Base-by-base conservation (phyloP, 2,329 filamentous ascomycete species). In the Allantophomopsis lycopodina region DNA sequence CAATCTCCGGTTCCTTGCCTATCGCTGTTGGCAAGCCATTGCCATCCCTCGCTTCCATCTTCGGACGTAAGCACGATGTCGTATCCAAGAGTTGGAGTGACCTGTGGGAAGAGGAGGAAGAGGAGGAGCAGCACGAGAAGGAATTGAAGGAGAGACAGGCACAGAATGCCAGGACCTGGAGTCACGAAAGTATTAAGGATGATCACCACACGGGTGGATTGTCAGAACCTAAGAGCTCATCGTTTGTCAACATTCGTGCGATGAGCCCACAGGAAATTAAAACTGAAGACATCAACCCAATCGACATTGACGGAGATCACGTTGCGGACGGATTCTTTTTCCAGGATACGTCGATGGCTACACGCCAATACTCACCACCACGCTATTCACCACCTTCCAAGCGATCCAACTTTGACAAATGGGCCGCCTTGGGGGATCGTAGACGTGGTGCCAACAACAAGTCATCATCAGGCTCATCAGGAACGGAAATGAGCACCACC, bases 71-170 rank as follows among this genome's bases (percentile, higher is more conserved):
- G 56, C 73, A 76, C 46, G 82, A 89, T 35, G 67, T 73, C 36
- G 84, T 93, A 36, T 94, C 91, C 41, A 96, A 96, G 79, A 96
- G 91, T 68, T 98, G 91, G 91, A 94, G 88, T 54, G 91, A 98
- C 59, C 77, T 96, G 59, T 95, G 87, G 81, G 89, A 96, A 43
- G 89, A 96, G 59, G 89, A 96, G 35, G 87, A 91, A 53, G 79
- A 83, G 47, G 77, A 82, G 46, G 74, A 83, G 50, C 67, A 70
- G 30, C 46, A 73, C 80, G 55, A 63, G 74, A 61, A 70, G 44
- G 65, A 65, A 5, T 62, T 82, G 18, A 73, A 80, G 60, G 65
- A 77, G 46, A 64, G 67, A 23, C 65, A 63, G 45, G 62, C 65
- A 55, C 68, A 82, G 52, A 85, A 86, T 56, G 74, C 79, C 41